These are phyloP conservation scores for Globisporangium alternatum DNA, from an alignment of 352 stramenopile genomes.

Conservation along the genomic window DNA sequence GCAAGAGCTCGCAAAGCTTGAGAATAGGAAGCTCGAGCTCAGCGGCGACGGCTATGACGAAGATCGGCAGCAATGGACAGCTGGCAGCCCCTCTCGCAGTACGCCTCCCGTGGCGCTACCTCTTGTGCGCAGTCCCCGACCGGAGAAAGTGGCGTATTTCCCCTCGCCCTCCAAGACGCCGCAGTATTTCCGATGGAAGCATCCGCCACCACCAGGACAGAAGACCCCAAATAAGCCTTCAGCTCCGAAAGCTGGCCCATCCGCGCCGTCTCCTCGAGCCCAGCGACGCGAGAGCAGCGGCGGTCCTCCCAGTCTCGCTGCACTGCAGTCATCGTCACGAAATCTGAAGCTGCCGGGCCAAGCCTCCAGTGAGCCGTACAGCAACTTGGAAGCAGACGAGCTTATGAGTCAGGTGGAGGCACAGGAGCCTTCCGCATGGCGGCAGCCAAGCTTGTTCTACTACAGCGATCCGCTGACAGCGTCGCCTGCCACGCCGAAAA, in stretches of 20 bases:
- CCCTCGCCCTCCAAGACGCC: conserved; percentile 44
- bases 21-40: conserved; percentile 20
- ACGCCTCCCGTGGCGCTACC: conserved; percentile 39
- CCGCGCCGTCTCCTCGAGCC: conserved; percentile 12
- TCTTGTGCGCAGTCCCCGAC: conserved; percentile 41
- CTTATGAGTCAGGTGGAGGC: neutral
- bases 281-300: conserved; percentile 14
- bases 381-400: neutral
- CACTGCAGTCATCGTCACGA: conserved; percentile 8
- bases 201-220: conserved; percentile 11
- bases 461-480: conserved; percentile 17
- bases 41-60: conserved; percentile 18
- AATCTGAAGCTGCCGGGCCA: conserved; percentile 3
- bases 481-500: conserved; percentile 3
- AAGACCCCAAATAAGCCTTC: conserved; percentile 15
- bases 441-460: conserved; percentile 22
- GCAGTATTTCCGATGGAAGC: conserved; percentile 68
- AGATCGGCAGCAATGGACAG: conserved; percentile 2
- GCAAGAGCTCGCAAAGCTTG: conserved; percentile 36
- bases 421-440: conserved; percentile 4
- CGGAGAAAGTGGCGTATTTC: conserved; percentile 36
- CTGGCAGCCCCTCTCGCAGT: conserved; percentile 10
- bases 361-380: neutral
- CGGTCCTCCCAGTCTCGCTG: conserved; percentile 5
- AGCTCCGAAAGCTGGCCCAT: neutral